Conservation (phyloP, 371 early-diverging fungal species). For the Funneliformis caledonium region DNA sequence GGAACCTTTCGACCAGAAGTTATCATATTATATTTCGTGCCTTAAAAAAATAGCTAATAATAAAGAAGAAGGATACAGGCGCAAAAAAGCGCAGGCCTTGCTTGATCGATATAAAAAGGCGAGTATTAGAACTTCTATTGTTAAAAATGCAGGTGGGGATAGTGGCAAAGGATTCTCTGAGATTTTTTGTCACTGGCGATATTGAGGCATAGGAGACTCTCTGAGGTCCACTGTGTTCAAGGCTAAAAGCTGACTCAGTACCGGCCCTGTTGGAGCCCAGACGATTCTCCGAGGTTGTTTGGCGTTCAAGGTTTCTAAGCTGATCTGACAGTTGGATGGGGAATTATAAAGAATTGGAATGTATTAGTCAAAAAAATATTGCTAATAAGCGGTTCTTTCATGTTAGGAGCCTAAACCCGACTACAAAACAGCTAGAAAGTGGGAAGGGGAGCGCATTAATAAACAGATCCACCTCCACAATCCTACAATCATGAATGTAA, state of each 20-base stretch:
- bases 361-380: too few relatives aligned
- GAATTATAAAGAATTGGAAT: neutral
- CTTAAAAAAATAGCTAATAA: conserved; percentile 8
- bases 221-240: conserved; percentile 31
- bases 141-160: neutral
- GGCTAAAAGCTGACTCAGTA: conserved; percentile 22
- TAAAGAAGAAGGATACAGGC: neutral
- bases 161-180: conserved; percentile 24
- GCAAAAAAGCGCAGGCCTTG: conserved; percentile 21
- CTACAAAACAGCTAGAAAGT: conserved; percentile 3
- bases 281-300: conserved; percentile 22
- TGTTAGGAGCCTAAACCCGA: conserved; percentile 2
- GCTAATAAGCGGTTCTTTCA: neutral
- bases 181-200: conserved; percentile 29
- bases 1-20: conserved; percentile 8
- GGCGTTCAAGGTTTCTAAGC: conserved; percentile 20
- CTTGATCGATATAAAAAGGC: conserved; percentile 25
- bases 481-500: too few relatives aligned
- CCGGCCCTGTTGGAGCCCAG: conserved; percentile 26
- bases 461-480: too few relatives aligned
- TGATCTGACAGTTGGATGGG: conserved; percentile 26
- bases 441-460: neutral
- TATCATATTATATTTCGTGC: neutral
- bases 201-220: conserved; percentile 27
- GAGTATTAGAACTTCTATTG: too few relatives aligned